Evolutionary conservation across 2,329 filamentous ascomycete genomes (phyloP).

Genomic region (Ceratocystis lukuohia): DNA sequence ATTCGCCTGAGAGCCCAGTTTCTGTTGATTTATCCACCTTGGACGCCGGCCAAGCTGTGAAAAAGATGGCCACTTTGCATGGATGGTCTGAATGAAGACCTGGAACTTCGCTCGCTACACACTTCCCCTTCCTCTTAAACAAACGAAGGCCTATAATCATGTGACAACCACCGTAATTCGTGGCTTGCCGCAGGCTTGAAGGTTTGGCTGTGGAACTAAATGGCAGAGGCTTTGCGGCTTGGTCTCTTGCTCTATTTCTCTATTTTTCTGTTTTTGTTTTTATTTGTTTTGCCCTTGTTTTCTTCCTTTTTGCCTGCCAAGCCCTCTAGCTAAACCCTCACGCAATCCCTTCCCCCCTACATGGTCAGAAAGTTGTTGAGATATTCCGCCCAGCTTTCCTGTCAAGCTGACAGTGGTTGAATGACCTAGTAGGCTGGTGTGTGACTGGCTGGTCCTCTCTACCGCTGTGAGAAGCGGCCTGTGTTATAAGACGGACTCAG

Average conservation of each 20-base stretch:
- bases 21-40: not conserved
- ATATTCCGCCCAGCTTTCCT: not conserved
- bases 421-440: not conserved
- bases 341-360: not conserved
- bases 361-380: not conserved
- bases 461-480: not conserved
- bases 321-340: not conserved
- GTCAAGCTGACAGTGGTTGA: not conserved
- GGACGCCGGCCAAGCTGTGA: not conserved
- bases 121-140: not conserved
- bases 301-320: not conserved
- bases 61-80: too few species aligned
- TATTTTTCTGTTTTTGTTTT: not conserved
- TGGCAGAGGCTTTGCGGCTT: not conserved
- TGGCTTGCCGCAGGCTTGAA: not conserved
- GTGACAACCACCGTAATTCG: not conserved
- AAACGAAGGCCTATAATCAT: not conserved
- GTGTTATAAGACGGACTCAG: slow-evolving; percentile 1
- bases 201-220: not conserved
- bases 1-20: not conserved
- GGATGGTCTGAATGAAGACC: too few species aligned
- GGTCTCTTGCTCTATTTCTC: not conserved
- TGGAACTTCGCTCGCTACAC: not conserved
- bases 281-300: not conserved
- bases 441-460: not conserved